These are phyloP conservation scores for Atalantia buxifolia DNA, from an alignment of 345 rosid genomes.

Conservation along the genomic window DNA sequence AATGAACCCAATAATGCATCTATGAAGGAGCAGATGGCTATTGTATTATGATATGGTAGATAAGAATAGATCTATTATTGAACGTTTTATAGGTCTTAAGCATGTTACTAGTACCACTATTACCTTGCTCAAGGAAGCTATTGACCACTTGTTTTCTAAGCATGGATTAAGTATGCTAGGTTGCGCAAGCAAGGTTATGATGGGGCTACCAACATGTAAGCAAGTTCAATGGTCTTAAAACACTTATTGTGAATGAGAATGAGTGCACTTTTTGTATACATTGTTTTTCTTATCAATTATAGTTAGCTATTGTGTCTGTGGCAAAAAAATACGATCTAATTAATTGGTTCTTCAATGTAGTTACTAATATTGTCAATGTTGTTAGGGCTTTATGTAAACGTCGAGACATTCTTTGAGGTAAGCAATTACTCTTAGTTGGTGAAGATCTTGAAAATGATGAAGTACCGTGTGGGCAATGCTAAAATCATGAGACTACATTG, in stretches of 20 bases:
- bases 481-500: constrained; percentile 10
- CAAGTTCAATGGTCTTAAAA: background rate
- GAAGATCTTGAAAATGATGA: background rate
- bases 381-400: background rate
- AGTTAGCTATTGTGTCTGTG: background rate
- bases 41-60: background rate
- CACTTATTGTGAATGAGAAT: background rate
- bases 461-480: background rate
- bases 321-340: background rate
- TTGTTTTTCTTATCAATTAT: constrained; percentile 11
- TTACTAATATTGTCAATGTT: background rate
- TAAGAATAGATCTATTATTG: too few relatives aligned
- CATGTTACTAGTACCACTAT: too few relatives aligned
- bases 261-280: background rate
- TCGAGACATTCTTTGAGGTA: background rate
- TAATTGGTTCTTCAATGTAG: background rate
- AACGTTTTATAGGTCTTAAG: too few relatives aligned
- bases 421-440: background rate
- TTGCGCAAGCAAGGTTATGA: background rate
- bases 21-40: background rate
- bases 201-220: background rate
- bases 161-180: background rate
- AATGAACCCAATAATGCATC: background rate
- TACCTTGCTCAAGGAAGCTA: too few relatives aligned
- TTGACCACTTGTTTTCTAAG: too few relatives aligned